A percentile compares a stretch with the other conserved stretches of the same genome.
Conservation (phyloP, 2,329 filamentous ascomycete genomes). For the Aspergillus sojae region DNA sequence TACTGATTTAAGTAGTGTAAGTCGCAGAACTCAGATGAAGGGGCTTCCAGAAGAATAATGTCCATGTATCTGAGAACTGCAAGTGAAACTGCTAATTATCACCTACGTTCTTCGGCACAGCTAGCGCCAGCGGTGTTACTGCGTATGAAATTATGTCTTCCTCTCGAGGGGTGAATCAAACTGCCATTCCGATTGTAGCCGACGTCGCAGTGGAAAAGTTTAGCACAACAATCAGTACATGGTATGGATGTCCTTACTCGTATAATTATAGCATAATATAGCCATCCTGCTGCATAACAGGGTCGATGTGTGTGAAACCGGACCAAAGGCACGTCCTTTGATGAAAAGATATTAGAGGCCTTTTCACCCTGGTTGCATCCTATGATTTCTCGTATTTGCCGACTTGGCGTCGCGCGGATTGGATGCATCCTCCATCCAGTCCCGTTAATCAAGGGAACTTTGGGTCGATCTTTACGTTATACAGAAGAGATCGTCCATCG, state of each 20-base stretch:
- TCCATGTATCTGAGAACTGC: too few species aligned
- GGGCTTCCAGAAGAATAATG: too few species aligned
- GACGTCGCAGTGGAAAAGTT: neutral
- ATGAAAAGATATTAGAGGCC: neutral
- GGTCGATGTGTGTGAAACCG: neutral
- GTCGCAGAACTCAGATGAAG: too few species aligned
- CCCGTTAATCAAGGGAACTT: neutral
- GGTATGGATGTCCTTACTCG: neutral
- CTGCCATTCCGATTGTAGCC: neutral
- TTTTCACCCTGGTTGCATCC: neutral
- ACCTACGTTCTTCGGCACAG: too few species aligned
- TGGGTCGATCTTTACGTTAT: constrained; percentile 1
- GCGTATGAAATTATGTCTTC: too few species aligned
- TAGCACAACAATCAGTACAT: neutral
- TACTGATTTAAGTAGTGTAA: too few species aligned
- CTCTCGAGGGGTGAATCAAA: too few species aligned
- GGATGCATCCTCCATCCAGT: neutral
- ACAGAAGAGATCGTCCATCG: neutral
- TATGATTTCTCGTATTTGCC: neutral
- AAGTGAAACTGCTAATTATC: too few species aligned
- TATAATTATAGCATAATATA: neutral
- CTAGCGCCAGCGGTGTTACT: too few species aligned
- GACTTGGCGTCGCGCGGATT: constrained; percentile 1
- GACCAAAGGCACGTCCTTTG: neutral
- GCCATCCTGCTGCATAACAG: neutral